Evolutionary conservation across 2,329 filamentous ascomycete species (phyloP), one percentile per base, ranked within the genome.

Genomic region (Cercospora sp.): DNA sequence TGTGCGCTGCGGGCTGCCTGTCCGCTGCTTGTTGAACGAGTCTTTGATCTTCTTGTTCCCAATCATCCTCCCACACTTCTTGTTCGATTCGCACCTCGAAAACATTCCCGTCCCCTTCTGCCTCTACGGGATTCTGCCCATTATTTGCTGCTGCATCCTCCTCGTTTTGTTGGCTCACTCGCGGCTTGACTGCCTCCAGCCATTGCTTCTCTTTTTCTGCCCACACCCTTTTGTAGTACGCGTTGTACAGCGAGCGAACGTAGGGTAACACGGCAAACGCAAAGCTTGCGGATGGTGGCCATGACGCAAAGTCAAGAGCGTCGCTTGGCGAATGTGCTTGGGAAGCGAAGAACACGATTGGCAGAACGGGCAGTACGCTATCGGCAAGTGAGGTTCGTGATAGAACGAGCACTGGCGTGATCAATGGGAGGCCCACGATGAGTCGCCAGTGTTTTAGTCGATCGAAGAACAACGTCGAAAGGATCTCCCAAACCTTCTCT

Each of bases 211-310:
- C 87, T 63, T 85, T 79, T 21, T 84, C 82, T 16, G 84, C 82
- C 80, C 89, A 89, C 2, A 88, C 75, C 55, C 82, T 82, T 53
- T 88, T 83, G 74, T 90, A 91, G 62, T 89, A 81, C 32, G 83
- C 81, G 66, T 88, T 87, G 78, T 92, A 92, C 24, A 86, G 81
- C 34, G 84, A 84, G 63, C 89, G 86, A 2, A 91, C 74, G 71
- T 91, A 91, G 0, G 90, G 90, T 3, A 92, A 78, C 4, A 87
- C 82, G 2, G 89, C 87, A 71, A 92, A 87, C 2, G 88, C 86
- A 72, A 91, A 86, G 28, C 87, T 86, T 13, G 89, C 86, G 58
- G 85, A 87, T 1, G 90, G 90, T 3, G 90, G 89, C 88, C 88
- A 90, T 55, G 87, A 79, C n/a, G 82, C 81, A 57, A 88, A 79